These are phyloP conservation scores for Thraustotheca clavata DNA, from an alignment of 352 stramenopile species.

Conservation along the genomic window DNA sequence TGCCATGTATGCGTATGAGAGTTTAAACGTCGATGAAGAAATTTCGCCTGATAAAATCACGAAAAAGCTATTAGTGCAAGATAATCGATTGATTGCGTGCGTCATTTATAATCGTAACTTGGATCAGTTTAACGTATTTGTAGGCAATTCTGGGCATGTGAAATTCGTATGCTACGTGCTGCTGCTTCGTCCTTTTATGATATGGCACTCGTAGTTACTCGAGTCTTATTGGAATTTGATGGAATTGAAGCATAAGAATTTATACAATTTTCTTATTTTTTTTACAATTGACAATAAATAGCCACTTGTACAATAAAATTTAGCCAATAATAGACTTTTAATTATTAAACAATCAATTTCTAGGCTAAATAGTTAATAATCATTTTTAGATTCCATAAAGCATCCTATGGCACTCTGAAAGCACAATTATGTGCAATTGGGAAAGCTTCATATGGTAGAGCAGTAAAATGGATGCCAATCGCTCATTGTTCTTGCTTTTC, in stretches of 20 bases:
- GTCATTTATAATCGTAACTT: constrained; percentile 22
- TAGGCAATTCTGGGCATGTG: constrained; percentile 74
- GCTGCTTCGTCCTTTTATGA: constrained; percentile 84
- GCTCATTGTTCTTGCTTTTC: too few relatives aligned
- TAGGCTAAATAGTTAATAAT: too few relatives aligned
- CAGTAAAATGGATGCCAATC: too few relatives aligned
- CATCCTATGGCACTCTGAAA: too few relatives aligned
- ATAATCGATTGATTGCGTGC: constrained; percentile 57
- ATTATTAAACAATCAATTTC: too few relatives aligned
- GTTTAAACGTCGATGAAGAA: constrained; percentile 80
- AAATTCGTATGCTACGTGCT: constrained; percentile 73
- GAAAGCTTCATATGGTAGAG: too few relatives aligned
- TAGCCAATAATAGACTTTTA: too few relatives aligned
- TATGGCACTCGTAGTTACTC: constrained; percentile 62
- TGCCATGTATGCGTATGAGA: constrained; percentile 60
- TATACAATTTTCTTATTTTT: not conserved
- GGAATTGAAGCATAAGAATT: constrained; percentile 30
- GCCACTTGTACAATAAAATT: too few relatives aligned
- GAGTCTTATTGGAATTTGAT: constrained; percentile 81
- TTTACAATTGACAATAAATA: too few relatives aligned
- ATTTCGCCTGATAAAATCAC: constrained; percentile 82
- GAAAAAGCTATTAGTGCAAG: constrained; percentile 53
- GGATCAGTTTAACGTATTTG: not conserved
- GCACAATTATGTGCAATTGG: too few relatives aligned
- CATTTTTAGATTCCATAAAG: too few relatives aligned